These are phyloP conservation scores for Trichoderma koningiopsis DNA, from an alignment of 2,329 filamentous ascomycete species.

Conservation along the genomic window DNA sequence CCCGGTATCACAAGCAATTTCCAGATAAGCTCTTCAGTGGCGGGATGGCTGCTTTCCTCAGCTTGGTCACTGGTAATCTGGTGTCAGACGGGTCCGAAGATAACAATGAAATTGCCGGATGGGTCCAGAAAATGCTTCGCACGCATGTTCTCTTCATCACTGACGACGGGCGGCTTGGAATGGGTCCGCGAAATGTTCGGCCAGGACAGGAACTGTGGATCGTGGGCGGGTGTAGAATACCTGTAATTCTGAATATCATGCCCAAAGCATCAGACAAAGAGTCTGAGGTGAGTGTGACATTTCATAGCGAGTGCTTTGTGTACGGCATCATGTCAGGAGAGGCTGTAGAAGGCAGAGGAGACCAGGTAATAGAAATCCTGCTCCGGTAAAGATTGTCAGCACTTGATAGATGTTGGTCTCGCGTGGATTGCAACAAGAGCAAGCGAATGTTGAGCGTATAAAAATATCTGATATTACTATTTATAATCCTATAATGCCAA, in stretches of 20 bases:
- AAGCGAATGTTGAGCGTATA: neutral
- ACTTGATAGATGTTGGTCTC: neutral
- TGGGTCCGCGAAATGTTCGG: neutral
- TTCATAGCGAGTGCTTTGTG: constrained; percentile 18
- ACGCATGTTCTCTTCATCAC: constrained; percentile 12
- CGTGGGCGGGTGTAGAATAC: constrained; percentile 7
- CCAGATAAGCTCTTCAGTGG: neutral
- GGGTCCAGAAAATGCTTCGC: constrained; percentile 7
- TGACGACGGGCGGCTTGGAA: neutral
- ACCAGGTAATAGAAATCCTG: constrained; percentile 2
- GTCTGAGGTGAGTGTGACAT: neutral
- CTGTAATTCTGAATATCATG: neutral
- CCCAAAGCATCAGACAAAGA: neutral
- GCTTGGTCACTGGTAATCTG: neutral
- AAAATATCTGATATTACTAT: constrained; percentile 2
- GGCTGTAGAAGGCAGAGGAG: neutral
- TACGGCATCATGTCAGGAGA: constrained; percentile 7
- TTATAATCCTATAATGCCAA: neutral
- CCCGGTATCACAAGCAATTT: neutral
- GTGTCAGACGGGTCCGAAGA: neutral
- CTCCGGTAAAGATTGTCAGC: neutral
- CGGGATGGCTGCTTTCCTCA: constrained; percentile 3
- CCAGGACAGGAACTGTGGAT: constrained; percentile 13
- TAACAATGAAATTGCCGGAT: neutral
- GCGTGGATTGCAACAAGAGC: neutral